Evolutionary conservation across 176 grass and related monocot species (phyloP).

Genomic region (Stipa capillata): DNA sequence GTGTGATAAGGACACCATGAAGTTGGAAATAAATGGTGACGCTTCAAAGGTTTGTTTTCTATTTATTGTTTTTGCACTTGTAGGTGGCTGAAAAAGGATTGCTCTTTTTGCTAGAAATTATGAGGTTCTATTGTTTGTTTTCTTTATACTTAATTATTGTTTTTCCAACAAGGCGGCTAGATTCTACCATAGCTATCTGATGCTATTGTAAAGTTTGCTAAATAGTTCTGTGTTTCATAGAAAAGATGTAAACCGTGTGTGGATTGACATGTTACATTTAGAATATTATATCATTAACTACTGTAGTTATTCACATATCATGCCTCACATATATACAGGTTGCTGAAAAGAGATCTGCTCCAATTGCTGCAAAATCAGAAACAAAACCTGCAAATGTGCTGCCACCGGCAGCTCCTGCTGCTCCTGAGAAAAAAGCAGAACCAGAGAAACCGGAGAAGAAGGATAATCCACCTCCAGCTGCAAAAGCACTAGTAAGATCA

Average conservation of each 20-base stretch:
- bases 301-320: background rate
- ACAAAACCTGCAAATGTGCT: constrained; percentile 49
- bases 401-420: constrained; percentile 8
- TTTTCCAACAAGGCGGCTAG: background rate
- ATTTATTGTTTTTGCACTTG: background rate
- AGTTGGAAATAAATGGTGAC: constrained; percentile 29
- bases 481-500: constrained; percentile 49
- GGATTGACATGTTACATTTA: background rate
- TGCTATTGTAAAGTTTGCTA: background rate
- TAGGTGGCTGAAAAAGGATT: background rate
- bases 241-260: background rate
- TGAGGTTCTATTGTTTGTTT: background rate
- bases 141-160: background rate
- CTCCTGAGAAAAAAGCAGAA: constrained; percentile 46
- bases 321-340: constrained; percentile 30
- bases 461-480: constrained; percentile 31
- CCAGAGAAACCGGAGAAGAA: constrained; percentile 56
- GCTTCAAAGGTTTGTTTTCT: constrained; percentile 34
- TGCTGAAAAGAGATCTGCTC: constrained; percentile 26
- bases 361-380: constrained; percentile 45
- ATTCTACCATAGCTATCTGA: background rate
- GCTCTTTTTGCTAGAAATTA: background rate
- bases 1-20: constrained; percentile 40
- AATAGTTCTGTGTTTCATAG: background rate
- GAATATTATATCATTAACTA: background rate